Percentiles rank a stretch among this genome's conserved stretches.
Evolutionary conservation across 2,329 filamentous ascomycete species (phyloP).

Genomic region (Graphilbum fragrans): DNA sequence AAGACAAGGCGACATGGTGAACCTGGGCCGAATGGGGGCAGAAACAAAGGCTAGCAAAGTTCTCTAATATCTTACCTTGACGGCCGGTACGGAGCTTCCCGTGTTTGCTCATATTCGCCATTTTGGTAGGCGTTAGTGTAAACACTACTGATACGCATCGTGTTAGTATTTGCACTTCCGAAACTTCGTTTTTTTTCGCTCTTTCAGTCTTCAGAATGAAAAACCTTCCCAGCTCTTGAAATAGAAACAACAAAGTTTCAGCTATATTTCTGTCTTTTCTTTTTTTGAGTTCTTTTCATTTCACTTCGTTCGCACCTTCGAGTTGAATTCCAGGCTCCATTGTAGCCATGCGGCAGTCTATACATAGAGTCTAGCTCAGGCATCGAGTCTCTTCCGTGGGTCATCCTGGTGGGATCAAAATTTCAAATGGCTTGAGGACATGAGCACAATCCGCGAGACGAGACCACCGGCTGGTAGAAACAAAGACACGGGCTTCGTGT

Average conservation of each 20-base stretch:
- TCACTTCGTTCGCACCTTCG: conserved; percentile 9
- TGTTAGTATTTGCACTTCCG: neutral
- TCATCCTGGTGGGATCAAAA: conserved; percentile 1
- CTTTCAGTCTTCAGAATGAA: too few relatives aligned
- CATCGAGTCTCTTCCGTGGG: conserved; percentile 2
- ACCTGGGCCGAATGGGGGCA: too few relatives aligned
- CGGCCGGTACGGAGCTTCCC: conserved; percentile 13
- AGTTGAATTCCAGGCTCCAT: conserved; percentile 6
- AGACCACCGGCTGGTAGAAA: too few relatives aligned
- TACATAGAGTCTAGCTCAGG: conserved; percentile 4
- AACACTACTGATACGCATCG: conserved; percentile 7
- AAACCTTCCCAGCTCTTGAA: too few relatives aligned
- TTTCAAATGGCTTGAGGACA: neutral
- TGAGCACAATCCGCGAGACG: neutral
- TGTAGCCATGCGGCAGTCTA: conserved; percentile 3
- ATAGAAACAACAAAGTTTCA: too few relatives aligned
- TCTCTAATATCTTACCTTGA: conserved; percentile 18
- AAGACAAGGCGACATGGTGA: too few relatives aligned
- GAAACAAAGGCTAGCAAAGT: neutral
- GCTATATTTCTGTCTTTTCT: neutral
- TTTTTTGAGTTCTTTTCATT: neutral
- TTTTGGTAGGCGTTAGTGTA: conserved; percentile 21
- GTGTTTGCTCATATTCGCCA: conserved; percentile 19
- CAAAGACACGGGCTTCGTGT: too few relatives aligned
- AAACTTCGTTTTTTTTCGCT: too few relatives aligned